Evolutionary conservation across 352 stramenopile genomes (phyloP), one percentile per base, ranked within the genome.

Genomic region (Globisporangium cystogenes): DNA sequence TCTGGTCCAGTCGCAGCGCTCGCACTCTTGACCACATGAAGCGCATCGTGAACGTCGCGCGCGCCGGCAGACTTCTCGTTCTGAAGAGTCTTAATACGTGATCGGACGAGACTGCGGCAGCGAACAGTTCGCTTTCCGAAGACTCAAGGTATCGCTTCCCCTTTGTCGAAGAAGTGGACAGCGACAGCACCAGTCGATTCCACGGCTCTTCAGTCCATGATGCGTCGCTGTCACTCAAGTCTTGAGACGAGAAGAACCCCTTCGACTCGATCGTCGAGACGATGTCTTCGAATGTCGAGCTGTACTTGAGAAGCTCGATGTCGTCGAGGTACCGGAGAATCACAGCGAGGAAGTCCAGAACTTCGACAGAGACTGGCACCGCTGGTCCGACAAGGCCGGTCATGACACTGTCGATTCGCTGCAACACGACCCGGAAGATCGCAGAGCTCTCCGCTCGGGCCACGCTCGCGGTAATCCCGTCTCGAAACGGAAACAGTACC

Each of bases 401-500:
- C 50, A 81, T 50, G 39, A 76, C 45, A 24, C 67, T 65, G 62
- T 78, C 68, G n/a, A 85, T 51, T 45, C 67, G 64, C 59, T 85
- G 71, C 45, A 75, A 44, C 33, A 85, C 43, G 5, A 68, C 57
- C 46, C 65, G 62, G 24, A 71, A 75, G 39, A 81, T 62, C 5
- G 62, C 53, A 31, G 73, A 67, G 31, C 60, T 68, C 62, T 82
- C 72, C 23, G 73, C 31, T 10, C 69, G 72, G 39, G 50, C 48
- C 43, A 68, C 65, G 12, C 54, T 61, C 26, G 53, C 57, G 24
- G 60, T 40, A 49, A 82, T 76, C 18, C 61, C 66, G 6, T 66
- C 69, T 49, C 72, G 70, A 55, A 85, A 67, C 18, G 74, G 74
- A n/a, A 82, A 53, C 27, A 82, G 37, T 15, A 85, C n/a, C 33